Conservation (phyloP, 2,329 filamentous ascomycete genomes). For the Diaporthe eres region DNA sequence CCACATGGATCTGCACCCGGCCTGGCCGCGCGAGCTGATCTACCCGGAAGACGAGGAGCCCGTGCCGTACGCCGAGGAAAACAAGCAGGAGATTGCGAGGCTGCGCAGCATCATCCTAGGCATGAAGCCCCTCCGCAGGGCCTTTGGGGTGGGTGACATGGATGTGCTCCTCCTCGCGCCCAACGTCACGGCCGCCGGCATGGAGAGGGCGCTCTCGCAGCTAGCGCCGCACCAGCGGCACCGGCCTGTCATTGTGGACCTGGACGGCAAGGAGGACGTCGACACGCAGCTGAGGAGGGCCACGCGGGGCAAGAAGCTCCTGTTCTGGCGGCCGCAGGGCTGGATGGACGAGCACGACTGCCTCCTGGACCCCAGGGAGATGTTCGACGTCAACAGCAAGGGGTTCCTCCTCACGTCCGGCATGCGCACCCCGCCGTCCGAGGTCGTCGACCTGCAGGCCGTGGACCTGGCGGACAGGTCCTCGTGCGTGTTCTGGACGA, state of each 20-base stretch:
- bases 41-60: slow-evolving; percentile 47
- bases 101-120: slow-evolving; percentile 44
- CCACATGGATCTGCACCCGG: slow-evolving; percentile 45
- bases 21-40: slow-evolving; percentile 43
- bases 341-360: slow-evolving; percentile 46
- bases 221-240: slow-evolving; percentile 44
- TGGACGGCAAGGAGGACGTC: slow-evolving; percentile 36
- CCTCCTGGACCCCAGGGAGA: slow-evolving; percentile 44
- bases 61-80: slow-evolving; percentile 42
- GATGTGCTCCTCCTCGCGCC: slow-evolving; percentile 45
- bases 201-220: slow-evolving; percentile 44
- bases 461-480: slow-evolving; percentile 31
- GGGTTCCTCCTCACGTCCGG: slow-evolving; percentile 44
- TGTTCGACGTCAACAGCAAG: slow-evolving; percentile 46
- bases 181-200: slow-evolving; percentile 42
- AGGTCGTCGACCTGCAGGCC: slow-evolving; percentile 39
- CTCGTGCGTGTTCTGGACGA: slow-evolving; percentile 34
- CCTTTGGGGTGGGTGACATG: slow-evolving; percentile 45
- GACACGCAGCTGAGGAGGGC: slow-evolving; percentile 36
- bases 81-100: slow-evolving; percentile 42
- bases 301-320: slow-evolving; percentile 41
- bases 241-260: slow-evolving; percentile 41
- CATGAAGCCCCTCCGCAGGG: slow-evolving; percentile 45
- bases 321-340: slow-evolving; percentile 46
- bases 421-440: slow-evolving; percentile 44